Evolutionary conservation across 352 stramenopile species (phyloP), one percentile per base, ranked within the genome.

Genomic region (Phytophthora citricola): DNA sequence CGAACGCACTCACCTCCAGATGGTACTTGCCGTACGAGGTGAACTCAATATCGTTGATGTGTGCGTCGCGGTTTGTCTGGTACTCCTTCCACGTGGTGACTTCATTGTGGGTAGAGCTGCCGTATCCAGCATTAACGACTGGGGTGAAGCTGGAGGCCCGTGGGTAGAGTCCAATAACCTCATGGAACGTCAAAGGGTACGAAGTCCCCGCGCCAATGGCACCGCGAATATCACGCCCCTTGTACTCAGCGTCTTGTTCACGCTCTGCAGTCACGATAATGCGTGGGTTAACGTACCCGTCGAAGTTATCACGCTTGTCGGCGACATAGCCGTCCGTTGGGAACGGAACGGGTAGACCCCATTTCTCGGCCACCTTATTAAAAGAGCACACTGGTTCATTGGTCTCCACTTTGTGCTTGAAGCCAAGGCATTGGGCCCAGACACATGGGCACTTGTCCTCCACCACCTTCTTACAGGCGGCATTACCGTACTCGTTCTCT

Each of bases 261-360:
- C 55, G 52, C 24, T 52, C 41, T 5, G 48, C 59, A 9, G 29
- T 58, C 9, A 78, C 5, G 6, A 62, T 61, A n/a, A 76, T 65
- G 9, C 58, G 65, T 47, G 69, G 56, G 9, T 72, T 34, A 9
- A 60, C 45, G 14, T 32, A 47, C 3, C 46, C 50, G 1, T 66
- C 36, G 76, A 41, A 49, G 52, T 12, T 87, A 8, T 53, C 58
- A n/a, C 78, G 76, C 17, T 72, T 66, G 55, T 89, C 73, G 0
- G 76, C 66, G 15, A 82, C 76, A 70, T 85, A 90, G 58, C 85
- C 87, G 50, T 87, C 76, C 0, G 46, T 80, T 27, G 82, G 78
- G 61, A 90, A 87, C 1, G 84, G 79, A 29, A 78, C 80, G 0
- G 75, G 69, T 3, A 91, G 32, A 0, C 52, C 46, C 71, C 74